phyloP scores from a whole-genome alignment of 1,139 yeast species.

The Yamadazyma blattariae region DNA sequence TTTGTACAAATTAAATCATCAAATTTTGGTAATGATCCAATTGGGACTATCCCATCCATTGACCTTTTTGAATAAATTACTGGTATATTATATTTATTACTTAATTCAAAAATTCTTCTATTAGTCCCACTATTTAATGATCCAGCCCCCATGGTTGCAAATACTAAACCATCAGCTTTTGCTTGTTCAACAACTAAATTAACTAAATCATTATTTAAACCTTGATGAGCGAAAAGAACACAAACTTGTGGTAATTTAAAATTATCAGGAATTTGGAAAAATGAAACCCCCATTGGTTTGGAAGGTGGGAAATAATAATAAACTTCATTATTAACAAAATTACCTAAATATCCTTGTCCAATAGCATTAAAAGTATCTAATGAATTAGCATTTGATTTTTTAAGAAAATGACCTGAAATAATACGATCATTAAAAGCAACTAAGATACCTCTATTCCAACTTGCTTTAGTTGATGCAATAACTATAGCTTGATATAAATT shows the following conservation, averaged over 20 bases:
- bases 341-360: conserved; percentile 70
- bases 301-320: conserved; percentile 64
- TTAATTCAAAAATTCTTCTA: conserved; percentile 32
- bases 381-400: conserved; percentile 67
- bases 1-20: conserved; percentile 16
- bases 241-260: conserved; percentile 31
- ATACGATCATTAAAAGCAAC: conserved; percentile 67
- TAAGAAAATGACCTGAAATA: conserved; percentile 66
- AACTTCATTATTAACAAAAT: conserved; percentile 63
- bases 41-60: conserved; percentile 54
- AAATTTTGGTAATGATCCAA: conserved; percentile 32
- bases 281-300: conserved; percentile 53
- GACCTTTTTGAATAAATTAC: conserved; percentile 64
- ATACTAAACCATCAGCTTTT: conserved; percentile 50
- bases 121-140: conserved; percentile 55
- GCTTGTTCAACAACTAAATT: conserved; percentile 42
- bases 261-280: conserved; percentile 13
- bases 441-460: conserved; percentile 57
- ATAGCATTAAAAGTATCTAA: conserved; percentile 66
- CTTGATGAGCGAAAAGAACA: conserved; percentile 54
- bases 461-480: conserved; percentile 51
- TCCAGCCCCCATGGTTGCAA: conserved; percentile 75
- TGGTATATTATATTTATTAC: conserved; percentile 41
- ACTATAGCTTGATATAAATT: conserved; percentile 68
- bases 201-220: conserved; percentile 48